Conservation (phyloP, 495 filamentous ascomycete species). For the Massariosphaeria phaeospora region DNA sequence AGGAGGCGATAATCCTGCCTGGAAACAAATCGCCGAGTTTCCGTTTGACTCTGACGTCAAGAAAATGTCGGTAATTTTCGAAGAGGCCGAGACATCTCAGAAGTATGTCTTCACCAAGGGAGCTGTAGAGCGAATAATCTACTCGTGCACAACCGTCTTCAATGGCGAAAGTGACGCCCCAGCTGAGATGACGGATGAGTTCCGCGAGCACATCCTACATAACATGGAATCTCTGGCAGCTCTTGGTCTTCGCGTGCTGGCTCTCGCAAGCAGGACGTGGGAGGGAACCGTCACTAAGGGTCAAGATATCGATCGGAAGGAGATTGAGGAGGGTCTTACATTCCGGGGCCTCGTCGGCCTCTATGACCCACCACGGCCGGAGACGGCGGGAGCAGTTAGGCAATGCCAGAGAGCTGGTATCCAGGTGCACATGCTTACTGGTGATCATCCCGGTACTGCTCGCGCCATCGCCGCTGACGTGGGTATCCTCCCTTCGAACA, state of each 20-base stretch:
- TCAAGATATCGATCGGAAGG: conserved; percentile 40
- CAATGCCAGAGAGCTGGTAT: conserved; percentile 54
- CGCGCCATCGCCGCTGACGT: conserved; percentile 56
- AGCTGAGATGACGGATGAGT: conserved; percentile 35
- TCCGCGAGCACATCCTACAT: conserved; percentile 49
- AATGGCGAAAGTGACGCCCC: conserved; percentile 42
- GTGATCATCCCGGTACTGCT: conserved; percentile 60
- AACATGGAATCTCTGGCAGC: conserved; percentile 51
- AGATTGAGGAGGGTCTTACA: conserved; percentile 57
- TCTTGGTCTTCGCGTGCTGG: conserved; percentile 14
- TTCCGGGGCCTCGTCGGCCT: conserved; percentile 67
- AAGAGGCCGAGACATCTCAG: conserved; percentile 36
- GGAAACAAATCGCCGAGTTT: conserved; percentile 49
- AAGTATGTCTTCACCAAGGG: conserved; percentile 55
- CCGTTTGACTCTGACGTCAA: conserved; percentile 60
- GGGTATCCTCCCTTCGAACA: conserved; percentile 40
- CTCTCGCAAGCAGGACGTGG: conserved; percentile 8
- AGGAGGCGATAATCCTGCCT: conserved; percentile 36
- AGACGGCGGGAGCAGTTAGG: conserved; percentile 53
- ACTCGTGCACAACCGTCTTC: conserved; percentile 44
- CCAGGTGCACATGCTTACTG: conserved; percentile 61
- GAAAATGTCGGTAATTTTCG: conserved; percentile 56
- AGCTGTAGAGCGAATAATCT: conserved; percentile 53
- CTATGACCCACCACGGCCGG: conserved; percentile 67
- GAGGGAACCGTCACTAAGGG: conserved; percentile 24